Conservation (phyloP, 1,284 basidiomycete species). For the Pseudozyma thailandica region DNA sequence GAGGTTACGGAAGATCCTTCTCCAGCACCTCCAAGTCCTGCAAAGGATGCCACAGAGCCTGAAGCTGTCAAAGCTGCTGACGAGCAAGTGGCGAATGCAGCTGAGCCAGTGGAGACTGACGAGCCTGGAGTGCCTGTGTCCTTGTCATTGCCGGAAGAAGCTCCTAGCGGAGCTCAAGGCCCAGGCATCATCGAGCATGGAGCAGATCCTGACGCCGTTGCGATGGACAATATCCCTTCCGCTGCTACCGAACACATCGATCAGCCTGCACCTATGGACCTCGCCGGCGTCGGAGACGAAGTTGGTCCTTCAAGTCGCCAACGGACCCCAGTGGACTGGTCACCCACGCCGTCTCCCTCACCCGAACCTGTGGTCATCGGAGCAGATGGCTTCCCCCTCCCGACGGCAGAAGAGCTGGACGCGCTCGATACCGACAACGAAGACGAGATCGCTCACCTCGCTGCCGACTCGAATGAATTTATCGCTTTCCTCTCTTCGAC, state of each 20-base stretch:
- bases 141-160: constrained; percentile 16
- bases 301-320: constrained; percentile 11
- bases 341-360: constrained; percentile 49
- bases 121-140: constrained; percentile 25
- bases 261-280: constrained; percentile 8
- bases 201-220: constrained; percentile 18
- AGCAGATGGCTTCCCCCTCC: constrained; percentile 74
- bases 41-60: background rate
- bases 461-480: constrained; percentile 76
- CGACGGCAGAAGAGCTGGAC: constrained; percentile 78
- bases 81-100: background rate
- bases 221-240: constrained; percentile 44
- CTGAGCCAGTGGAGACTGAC: constrained; percentile 1
- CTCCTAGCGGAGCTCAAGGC: constrained; percentile 14
- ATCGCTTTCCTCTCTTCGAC: constrained; percentile 89
- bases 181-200: constrained; percentile 14
- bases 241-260: constrained; percentile 26
- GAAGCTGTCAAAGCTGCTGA: background rate
- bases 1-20: background rate
- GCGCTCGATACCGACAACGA: constrained; percentile 77
- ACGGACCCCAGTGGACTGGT: constrained; percentile 50
- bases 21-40: background rate
- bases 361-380: constrained; percentile 67
- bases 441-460: constrained; percentile 51
- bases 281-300: background rate